Percentiles rank a stretch among this genome's conserved stretches.
Conservation (phyloP, 768 basidiomycete species). For the Pisolithus orientalis region DNA sequence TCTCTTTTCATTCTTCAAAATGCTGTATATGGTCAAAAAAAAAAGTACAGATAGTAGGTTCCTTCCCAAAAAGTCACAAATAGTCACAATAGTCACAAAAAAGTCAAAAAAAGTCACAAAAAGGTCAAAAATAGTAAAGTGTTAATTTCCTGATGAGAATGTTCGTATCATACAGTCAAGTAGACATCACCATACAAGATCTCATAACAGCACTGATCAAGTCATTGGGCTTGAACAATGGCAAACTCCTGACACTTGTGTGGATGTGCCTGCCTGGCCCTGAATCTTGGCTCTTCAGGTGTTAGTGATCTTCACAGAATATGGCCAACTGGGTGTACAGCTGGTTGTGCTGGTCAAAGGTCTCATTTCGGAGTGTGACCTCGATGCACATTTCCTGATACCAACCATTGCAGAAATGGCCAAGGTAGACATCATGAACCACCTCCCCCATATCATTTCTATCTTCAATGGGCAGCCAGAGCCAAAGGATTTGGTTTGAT, state of each 20-base stretch:
- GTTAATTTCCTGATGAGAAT: too few relatives aligned
- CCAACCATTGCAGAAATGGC: conserved; percentile 97
- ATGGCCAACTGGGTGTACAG: conserved; percentile 70
- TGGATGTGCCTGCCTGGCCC: conserved; percentile 80
- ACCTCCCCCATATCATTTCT: conserved; percentile 87
- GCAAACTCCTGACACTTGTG: conserved; percentile 82
- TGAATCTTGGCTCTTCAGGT: conserved; percentile 86
- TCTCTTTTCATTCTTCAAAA: too few relatives aligned
- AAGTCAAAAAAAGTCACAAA: too few relatives aligned
- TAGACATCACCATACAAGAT: conserved; percentile 76
- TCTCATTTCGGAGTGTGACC: conserved; percentile 77
- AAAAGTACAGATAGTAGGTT: too few relatives aligned
- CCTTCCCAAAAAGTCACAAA: too few relatives aligned
- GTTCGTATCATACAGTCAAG: conserved; percentile 78
- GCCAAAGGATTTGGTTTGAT: conserved; percentile 80
- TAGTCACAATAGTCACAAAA: too few relatives aligned
- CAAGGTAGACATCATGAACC: conserved; percentile 88
- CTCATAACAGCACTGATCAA: conserved; percentile 87
- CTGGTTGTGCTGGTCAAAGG: conserved; percentile 86
- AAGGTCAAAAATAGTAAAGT: too few relatives aligned
- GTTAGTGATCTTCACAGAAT: conserved; percentile 87
- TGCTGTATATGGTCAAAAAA: too few relatives aligned
- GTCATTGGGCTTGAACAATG: conserved; percentile 79
- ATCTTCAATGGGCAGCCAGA: conserved; percentile 81
- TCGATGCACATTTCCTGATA: conserved; percentile 90